Evolutionary conservation across 1,139 yeast species (phyloP).

Genomic region (Suhomyces ambrosiae): DNA sequence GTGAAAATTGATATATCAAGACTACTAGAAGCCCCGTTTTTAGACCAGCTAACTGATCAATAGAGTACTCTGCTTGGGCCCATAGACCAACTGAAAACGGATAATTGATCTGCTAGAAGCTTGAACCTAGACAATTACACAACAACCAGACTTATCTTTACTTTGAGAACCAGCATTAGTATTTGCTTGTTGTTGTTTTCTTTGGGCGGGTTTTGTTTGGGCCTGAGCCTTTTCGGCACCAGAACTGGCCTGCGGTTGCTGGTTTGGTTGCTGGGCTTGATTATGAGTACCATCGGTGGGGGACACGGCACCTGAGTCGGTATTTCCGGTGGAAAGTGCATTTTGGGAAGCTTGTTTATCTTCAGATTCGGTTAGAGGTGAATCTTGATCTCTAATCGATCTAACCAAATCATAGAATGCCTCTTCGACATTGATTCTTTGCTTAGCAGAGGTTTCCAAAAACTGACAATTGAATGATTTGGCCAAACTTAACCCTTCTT

Average conservation of each 20-base stretch:
- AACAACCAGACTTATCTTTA: conserved; percentile 48
- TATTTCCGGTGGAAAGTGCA: conserved; percentile 20
- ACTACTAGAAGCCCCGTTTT: neutral
- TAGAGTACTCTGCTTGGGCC: too few species aligned
- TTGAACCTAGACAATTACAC: conserved; percentile 40
- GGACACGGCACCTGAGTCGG: conserved; percentile 8
- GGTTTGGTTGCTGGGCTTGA: neutral
- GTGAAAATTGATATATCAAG: too few species aligned
- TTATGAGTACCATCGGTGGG: conserved; percentile 2
- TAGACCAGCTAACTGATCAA: too few species aligned
- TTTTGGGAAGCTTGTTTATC: conserved; percentile 14
- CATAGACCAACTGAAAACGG: too few species aligned
- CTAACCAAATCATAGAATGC: conserved; percentile 80
- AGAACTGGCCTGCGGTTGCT: conserved; percentile 4
- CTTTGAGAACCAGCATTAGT: conserved; percentile 23
- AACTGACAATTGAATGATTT: conserved; percentile 75
- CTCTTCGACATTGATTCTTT: conserved; percentile 90
- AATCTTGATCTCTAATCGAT: conserved; percentile 52
- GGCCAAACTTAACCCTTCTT: conserved; percentile 81
- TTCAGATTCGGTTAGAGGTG: conserved; percentile 12
- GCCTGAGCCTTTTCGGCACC: conserved; percentile 8
- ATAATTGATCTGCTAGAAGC: neutral
- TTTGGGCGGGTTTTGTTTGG: conserved; percentile 8
- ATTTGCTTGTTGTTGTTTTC: conserved; percentile 10
- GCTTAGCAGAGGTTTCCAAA: conserved; percentile 92